phyloP scores from a whole-genome alignment of 768 basidiomycete species.

The Tricholoma matsutake region DNA sequence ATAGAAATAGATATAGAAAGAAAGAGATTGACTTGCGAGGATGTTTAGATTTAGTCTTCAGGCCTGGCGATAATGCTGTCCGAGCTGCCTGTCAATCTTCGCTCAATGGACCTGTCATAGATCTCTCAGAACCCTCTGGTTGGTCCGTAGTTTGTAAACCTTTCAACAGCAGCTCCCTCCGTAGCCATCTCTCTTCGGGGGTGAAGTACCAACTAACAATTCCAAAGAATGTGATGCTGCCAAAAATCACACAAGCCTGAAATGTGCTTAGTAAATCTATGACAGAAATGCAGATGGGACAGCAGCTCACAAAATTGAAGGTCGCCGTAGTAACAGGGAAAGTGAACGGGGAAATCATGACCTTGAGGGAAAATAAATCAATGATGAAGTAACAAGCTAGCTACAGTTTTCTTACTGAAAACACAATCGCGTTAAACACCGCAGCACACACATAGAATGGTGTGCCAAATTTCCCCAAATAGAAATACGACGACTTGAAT shows the following conservation, averaged over 20 bases:
- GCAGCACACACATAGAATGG: conserved; percentile 67
- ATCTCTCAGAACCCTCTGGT: neutral
- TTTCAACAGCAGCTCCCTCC: conserved; percentile 55
- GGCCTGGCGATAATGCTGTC: neutral
- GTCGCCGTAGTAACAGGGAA: conserved; percentile 75
- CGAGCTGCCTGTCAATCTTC: neutral
- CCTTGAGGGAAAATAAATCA: conserved; percentile 37
- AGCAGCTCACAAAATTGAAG: conserved; percentile 80
- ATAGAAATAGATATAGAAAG: neutral
- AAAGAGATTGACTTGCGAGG: neutral
- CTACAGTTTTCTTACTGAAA: conserved; percentile 50
- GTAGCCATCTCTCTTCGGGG: conserved; percentile 79
- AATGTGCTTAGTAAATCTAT: conserved; percentile 1
- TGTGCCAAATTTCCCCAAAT: conserved; percentile 60
- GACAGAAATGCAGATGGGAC: neutral
- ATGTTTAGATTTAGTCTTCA: too few relatives aligned
- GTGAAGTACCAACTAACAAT: conserved; percentile 75
- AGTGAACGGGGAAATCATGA: conserved; percentile 82
- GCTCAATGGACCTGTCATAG: neutral
- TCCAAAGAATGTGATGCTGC: conserved; percentile 73
- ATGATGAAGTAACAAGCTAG: conserved; percentile 10
- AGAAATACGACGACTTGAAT: conserved; percentile 74
- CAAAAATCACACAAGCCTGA: conserved; percentile 78
- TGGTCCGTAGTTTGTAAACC: conserved; percentile 36
- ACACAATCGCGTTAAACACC: conserved; percentile 71